Base-by-base conservation (phyloP, 2,329 filamentous ascomycete genomes). In the Diplodia sapinea region DNA sequence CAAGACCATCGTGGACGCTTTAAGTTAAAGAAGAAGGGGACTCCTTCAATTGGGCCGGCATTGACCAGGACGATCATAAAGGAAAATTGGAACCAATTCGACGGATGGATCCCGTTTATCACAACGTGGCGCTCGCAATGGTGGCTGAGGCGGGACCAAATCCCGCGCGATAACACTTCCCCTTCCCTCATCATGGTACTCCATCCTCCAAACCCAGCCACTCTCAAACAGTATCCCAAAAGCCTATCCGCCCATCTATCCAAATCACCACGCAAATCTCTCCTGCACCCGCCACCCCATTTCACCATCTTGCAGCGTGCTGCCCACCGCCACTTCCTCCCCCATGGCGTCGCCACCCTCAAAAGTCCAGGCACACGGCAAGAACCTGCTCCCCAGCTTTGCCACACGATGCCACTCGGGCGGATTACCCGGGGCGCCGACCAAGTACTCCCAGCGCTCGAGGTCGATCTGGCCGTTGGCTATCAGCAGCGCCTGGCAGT, bases 401-500 rank as follows among this genome's bases (percentile, higher is more conserved):
- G 76, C 74, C 36, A 71, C 70, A 40, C 81, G 72, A 70, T 72
- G 73, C 81, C 81, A 83, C 17, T 63, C 63, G 17, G 62, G 63
- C 29, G 20, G 15, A 12, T 15, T 15, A 17, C 49, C 50, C 26
- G 38, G 15, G 12, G 33, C 26, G 13, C 26, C 20, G 26, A 17
- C 7, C 2, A 20, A 51, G 63, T 80, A 85, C 71, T 81, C 79
- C 87, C 87, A 89, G 65, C 86, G 79, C 80, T 89, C 88, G 1
- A 83, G 78, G 23, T 81, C 78, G 12, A 85, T 72, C 5, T 75
- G 71, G 0, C 77, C 74, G 0, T 81, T 83, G 1, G 77, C 74
- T 69, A 84, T 81, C 61, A 87, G 38, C 4, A 90, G 73, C 0
- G 84, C 87, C 78, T 91, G 88, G 47, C 82, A 85, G 69, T 80